Conservation (phyloP, 2,329 filamentous ascomycete species). For the Penicillium sp. region DNA sequence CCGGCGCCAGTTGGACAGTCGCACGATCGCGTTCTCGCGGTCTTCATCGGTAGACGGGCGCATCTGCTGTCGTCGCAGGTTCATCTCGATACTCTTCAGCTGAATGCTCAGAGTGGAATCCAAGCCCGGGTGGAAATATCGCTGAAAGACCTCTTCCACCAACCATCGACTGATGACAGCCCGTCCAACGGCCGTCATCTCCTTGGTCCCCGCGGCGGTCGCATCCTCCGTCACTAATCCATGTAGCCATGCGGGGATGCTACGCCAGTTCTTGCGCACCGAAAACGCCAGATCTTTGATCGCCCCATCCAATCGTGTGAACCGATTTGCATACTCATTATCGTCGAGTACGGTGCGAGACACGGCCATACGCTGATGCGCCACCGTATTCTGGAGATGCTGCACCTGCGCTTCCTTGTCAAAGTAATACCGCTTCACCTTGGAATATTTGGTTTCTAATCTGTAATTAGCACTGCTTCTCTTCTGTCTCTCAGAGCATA, state of each 20-base stretch:
- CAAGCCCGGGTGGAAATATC: conserved; percentile 87
- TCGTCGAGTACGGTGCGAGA: conserved; percentile 94
- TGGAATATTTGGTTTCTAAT: conserved; percentile 91
- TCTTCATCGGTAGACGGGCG: conserved; percentile 77
- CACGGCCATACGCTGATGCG: conserved; percentile 91
- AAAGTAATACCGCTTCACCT: conserved; percentile 97
- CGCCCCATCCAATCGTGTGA: conserved; percentile 87
- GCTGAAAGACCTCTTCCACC: conserved; percentile 86
- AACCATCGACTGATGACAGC: conserved; percentile 89
- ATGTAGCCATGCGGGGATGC: conserved; percentile 77
- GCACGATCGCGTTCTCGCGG: conserved; percentile 80
- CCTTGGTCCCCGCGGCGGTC: conserved; percentile 83
- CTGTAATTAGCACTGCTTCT: not conserved
- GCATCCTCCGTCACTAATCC: conserved; percentile 82
- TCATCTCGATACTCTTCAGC: conserved; percentile 83
- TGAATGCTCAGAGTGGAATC: conserved; percentile 74
- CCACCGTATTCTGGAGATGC: conserved; percentile 93
- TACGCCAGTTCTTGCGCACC: conserved; percentile 90
- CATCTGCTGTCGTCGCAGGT: conserved; percentile 76
- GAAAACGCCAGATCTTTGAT: conserved; percentile 95
- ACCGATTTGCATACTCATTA: conserved; percentile 86
- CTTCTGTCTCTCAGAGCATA: not conserved
- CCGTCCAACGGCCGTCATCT: conserved; percentile 94
- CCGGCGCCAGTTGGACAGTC: conserved; percentile 90
- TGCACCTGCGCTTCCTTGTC: conserved; percentile 89